Evolutionary conservation across 495 filamentous ascomycete genomes (phyloP).

Genomic region (Penicillium antarcticum): DNA sequence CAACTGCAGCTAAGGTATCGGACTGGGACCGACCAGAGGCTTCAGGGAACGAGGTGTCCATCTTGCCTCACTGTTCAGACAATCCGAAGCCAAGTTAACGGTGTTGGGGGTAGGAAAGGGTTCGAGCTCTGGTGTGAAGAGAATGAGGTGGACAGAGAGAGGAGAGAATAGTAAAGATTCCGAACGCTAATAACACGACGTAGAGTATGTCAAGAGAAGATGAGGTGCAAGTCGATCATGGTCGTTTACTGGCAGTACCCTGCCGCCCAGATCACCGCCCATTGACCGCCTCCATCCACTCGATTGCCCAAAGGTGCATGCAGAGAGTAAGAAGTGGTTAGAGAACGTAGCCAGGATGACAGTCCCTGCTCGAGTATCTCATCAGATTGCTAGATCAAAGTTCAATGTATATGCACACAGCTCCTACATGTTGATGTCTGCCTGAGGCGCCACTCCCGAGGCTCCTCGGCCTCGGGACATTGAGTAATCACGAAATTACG

Average conservation of each 20-base stretch:
- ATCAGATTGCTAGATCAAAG: too few species aligned
- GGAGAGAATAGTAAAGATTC: neutral
- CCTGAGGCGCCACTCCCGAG: neutral
- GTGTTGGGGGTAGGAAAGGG: too few species aligned
- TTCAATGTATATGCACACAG: too few species aligned
- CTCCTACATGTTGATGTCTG: neutral
- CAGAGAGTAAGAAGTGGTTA: too few species aligned
- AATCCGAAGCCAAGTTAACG: neutral
- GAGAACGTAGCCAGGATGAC: too few species aligned
- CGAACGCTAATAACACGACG: neutral
- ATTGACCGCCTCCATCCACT: too few species aligned
- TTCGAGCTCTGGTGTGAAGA: too few species aligned
- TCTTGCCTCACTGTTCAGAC: slow-evolving; percentile 7
- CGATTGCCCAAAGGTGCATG: too few species aligned
- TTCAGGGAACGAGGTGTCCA: slow-evolving; percentile 30
- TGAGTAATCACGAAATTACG: slow-evolving; percentile 11
- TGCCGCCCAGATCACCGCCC: neutral
- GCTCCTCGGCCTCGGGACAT: slow-evolving; percentile 4
- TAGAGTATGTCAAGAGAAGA: neutral
- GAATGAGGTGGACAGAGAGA: too few species aligned
- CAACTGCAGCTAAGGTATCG: neutral
- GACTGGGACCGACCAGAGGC: slow-evolving; percentile 20
- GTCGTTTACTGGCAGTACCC: neutral
- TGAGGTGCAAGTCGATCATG: neutral
- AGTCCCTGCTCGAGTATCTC: too few species aligned